phyloP scores from a whole-genome alignment of 2,329 filamentous ascomycete species.

The Claviceps capensis region DNA sequence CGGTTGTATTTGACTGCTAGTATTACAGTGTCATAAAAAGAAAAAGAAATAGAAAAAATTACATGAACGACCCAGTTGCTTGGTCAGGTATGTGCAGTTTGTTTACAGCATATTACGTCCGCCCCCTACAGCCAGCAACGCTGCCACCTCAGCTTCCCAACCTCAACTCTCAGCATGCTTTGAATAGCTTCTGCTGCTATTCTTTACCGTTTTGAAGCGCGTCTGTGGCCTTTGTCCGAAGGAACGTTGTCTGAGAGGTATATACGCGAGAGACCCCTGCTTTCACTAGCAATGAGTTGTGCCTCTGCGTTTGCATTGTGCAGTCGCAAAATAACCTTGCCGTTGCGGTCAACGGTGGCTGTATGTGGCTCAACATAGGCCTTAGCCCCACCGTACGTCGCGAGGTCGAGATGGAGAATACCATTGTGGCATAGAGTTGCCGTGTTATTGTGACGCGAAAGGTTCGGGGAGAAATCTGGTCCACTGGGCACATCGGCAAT shows the following conservation, averaged over 20 bases:
- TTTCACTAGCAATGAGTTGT: constrained; percentile 33
- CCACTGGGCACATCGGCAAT: constrained; percentile 28
- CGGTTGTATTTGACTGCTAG: constrained; percentile 3
- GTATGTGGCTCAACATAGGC: constrained; percentile 32
- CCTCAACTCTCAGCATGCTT: too few species aligned
- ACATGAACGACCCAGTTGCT: constrained; percentile 2
- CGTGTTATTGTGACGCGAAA: constrained; percentile 10
- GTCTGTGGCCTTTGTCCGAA: too few species aligned
- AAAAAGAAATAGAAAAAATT: not conserved
- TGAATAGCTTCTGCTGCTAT: too few species aligned
- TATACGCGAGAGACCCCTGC: constrained; percentile 21
- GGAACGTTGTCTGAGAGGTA: constrained; percentile 13
- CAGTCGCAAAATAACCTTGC: constrained; percentile 33
- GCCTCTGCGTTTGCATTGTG: constrained; percentile 24
- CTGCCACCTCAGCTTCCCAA: not conserved
- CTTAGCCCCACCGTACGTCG: constrained; percentile 39
- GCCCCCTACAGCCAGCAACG: not conserved
- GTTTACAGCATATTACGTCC: not conserved
- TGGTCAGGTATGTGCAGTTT: constrained; percentile 4
- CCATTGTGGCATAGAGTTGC: constrained; percentile 17
- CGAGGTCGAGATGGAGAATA: constrained; percentile 31
- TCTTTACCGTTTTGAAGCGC: too few species aligned
- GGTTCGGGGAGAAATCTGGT: constrained; percentile 19
- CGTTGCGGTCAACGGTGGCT: constrained; percentile 34
- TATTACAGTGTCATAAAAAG: constrained; percentile 6